These are phyloP conservation scores for Pterocarpus santalinus DNA, from an alignment of 306 rosid species.

Conservation along the genomic window DNA sequence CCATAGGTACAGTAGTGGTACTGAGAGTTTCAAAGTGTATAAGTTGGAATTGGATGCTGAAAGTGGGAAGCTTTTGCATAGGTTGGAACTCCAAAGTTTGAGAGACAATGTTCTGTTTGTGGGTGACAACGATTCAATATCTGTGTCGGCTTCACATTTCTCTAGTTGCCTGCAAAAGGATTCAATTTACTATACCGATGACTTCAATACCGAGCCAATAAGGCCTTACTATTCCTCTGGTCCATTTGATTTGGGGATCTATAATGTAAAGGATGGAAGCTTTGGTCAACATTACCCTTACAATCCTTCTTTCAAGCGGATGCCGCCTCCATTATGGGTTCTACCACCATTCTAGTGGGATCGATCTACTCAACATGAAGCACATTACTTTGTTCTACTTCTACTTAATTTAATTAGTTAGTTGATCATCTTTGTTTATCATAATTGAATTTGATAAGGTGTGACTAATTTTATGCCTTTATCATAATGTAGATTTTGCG, in stretches of 20 bases:
- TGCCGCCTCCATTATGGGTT: not conserved
- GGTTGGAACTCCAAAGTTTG: not conserved
- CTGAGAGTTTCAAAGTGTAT: not conserved
- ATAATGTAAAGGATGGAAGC: not conserved
- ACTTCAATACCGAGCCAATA: not conserved
- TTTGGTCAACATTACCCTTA: not conserved
- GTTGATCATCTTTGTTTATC: no score
- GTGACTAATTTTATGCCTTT: no score
- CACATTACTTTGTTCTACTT: not conserved
- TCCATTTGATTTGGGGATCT: not conserved
- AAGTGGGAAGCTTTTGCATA: not conserved
- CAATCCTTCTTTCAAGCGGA: not conserved
- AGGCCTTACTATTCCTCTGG: not conserved
- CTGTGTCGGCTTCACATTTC: not conserved
- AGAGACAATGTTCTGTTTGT: not conserved
- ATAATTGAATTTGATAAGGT: no score
- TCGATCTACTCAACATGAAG: no score
- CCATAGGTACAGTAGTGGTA: not conserved
- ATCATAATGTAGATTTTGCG: no score
- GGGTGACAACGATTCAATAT: not conserved
- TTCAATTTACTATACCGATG: not conserved
- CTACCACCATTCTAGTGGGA: not conserved
- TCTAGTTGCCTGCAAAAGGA: not conserved
- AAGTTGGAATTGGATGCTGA: not conserved
- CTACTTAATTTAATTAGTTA: no score